A percentile compares a stretch with the other conserved stretches of the same genome.
Evolutionary conservation across 1,139 yeast genomes (phyloP).

Genomic region (Kodamaea ohmeri): DNA sequence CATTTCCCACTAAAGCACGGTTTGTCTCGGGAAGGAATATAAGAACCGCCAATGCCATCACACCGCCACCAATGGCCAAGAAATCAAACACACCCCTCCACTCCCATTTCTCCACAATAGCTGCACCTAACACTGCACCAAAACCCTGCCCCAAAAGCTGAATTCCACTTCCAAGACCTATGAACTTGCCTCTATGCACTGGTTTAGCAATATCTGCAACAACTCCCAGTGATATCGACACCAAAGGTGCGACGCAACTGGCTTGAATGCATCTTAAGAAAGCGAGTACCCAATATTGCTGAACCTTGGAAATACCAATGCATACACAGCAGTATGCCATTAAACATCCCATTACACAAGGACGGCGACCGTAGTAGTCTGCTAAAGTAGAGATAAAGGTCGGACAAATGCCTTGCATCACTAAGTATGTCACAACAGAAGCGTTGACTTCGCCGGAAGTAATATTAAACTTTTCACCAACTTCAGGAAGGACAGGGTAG

Average conservation of each 20-base stretch:
- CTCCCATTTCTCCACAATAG: constrained; percentile 52
- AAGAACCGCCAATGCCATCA: constrained; percentile 33
- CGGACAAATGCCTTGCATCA: constrained; percentile 58
- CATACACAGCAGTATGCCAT: constrained; percentile 20
- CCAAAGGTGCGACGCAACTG: constrained; percentile 65
- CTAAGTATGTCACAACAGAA: constrained; percentile 67
- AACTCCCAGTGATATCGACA: constrained; percentile 64
- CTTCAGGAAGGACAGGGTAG: constrained; percentile 63
- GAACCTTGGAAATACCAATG: constrained; percentile 25
- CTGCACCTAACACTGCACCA: constrained; percentile 76
- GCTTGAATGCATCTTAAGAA: constrained; percentile 68
- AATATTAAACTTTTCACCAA: constrained; percentile 51
- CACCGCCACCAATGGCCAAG: constrained; percentile 57
- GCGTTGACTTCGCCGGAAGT: constrained; percentile 57
- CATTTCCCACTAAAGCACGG: constrained; percentile 66
- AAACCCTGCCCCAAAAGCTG: constrained; percentile 69
- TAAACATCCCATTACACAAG: constrained; percentile 25
- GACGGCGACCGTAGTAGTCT: constrained; percentile 69
- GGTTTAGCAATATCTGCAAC: constrained; percentile 66
- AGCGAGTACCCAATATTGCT: constrained; percentile 27
- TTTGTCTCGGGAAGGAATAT: constrained; percentile 68
- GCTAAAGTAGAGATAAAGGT: constrained; percentile 44
- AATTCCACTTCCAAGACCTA: constrained; percentile 63
- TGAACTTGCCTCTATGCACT: constrained; percentile 60
- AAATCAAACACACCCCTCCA: constrained; percentile 84